Evolutionary conservation across 1,284 basidiomycete genomes (phyloP).

Genomic region (Hemileia vastatrix): DNA sequence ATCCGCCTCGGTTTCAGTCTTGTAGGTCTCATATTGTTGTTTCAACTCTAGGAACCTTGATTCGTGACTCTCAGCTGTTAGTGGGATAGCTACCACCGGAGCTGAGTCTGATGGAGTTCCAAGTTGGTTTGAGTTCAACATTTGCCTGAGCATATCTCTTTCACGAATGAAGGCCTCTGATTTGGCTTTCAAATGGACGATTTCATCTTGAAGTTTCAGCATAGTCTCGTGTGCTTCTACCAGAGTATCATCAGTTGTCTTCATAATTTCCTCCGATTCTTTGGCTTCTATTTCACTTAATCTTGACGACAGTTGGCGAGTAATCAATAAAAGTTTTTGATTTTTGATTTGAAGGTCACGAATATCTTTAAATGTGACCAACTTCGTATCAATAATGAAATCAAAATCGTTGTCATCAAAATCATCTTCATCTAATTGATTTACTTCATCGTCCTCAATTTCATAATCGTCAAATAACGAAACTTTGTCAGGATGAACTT

Average conservation of each 20-base stretch:
- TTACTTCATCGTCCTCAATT: constrained; percentile 47
- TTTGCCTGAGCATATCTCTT: constrained; percentile 69
- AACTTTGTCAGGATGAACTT: constrained; percentile 62
- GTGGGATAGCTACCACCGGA: not conserved
- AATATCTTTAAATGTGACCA: constrained; percentile 78
- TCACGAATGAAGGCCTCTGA: constrained; percentile 74
- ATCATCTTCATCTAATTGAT: constrained; percentile 45
- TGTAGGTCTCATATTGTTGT: constrained; percentile 64
- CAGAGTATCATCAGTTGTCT: constrained; percentile 61
- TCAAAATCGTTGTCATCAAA: constrained; percentile 55
- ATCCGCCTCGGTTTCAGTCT: constrained; percentile 64
- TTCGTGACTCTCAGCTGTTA: constrained; percentile 32
- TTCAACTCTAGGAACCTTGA: constrained; percentile 58
- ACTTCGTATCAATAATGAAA: constrained; percentile 72
- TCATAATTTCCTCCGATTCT: constrained; percentile 26
- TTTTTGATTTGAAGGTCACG: constrained; percentile 78
- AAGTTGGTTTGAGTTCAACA: constrained; percentile 50
- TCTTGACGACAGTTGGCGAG: constrained; percentile 52
- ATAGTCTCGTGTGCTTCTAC: constrained; percentile 79
- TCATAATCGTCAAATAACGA: constrained; percentile 63
- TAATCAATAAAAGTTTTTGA: constrained; percentile 70
- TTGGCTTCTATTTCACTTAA: constrained; percentile 45
- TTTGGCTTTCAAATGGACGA: constrained; percentile 62
- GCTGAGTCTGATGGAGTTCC: not conserved
- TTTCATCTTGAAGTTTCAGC: constrained; percentile 61